Evolutionary conservation across 164 flowering plant species (phyloP).

Genomic region (Umbellularia californica): DNA sequence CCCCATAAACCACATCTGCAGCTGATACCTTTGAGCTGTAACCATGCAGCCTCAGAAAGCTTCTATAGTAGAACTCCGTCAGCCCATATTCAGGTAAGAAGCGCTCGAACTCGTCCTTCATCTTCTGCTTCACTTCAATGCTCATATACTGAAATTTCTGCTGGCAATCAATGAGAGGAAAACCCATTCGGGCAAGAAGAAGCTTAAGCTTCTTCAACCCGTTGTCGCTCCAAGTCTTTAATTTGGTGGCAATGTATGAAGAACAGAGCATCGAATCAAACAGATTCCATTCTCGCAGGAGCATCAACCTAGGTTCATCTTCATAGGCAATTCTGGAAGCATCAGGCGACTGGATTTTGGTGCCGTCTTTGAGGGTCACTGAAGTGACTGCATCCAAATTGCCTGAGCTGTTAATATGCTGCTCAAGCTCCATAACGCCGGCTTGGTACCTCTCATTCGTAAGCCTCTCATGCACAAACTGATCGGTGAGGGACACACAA

Average conservation of each 20-base stretch:
- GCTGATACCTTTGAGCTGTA: slow-evolving; percentile 90
- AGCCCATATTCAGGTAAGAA: slow-evolving; percentile 88
- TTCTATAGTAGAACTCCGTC: slow-evolving; percentile 79
- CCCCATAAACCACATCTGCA: slow-evolving; percentile 94
- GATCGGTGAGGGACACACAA: slow-evolving; percentile 93
- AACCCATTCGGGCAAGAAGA: slow-evolving; percentile 90
- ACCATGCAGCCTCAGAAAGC: slow-evolving; percentile 79
- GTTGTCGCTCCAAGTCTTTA: slow-evolving; percentile 97
- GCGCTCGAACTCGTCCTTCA: slow-evolving; percentile 85
- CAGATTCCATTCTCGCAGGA: slow-evolving; percentile 85
- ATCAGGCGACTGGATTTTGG: slow-evolving; percentile 77
- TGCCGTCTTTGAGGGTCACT: slow-evolving; percentile 91
- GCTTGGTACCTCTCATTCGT: slow-evolving; percentile 88
- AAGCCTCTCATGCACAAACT: slow-evolving; percentile 84
- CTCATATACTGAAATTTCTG: slow-evolving; percentile 95
- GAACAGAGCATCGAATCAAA: slow-evolving; percentile 97
- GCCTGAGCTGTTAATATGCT: slow-evolving; percentile 79
- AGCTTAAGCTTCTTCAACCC: slow-evolving; percentile 88
- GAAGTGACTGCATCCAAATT: slow-evolving; percentile 75
- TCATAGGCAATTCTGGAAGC: slow-evolving; percentile 78
- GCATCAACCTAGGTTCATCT: slow-evolving; percentile 90
- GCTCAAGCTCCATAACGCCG: slow-evolving; percentile 95
- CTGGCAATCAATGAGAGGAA: slow-evolving; percentile 85
- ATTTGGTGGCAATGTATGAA: slow-evolving; percentile 81
- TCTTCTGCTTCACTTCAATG: slow-evolving; percentile 72